phyloP scores from a whole-genome alignment of 257 asterid genomes.

The Leptodermis oblonga region DNA sequence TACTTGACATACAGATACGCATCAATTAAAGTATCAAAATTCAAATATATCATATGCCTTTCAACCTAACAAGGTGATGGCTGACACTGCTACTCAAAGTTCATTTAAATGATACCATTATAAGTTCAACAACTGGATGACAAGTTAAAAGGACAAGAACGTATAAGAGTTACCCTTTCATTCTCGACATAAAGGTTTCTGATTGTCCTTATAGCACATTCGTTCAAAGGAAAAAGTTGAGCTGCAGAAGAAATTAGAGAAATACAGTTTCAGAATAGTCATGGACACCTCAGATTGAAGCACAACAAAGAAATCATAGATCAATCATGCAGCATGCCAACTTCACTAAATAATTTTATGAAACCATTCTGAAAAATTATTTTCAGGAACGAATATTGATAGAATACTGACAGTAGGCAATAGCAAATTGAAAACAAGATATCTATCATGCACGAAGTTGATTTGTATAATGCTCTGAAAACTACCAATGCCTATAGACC shows the following conservation, averaged over 20 bases:
- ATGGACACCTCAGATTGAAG: background rate
- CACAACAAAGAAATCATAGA: background rate
- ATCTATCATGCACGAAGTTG: no score
- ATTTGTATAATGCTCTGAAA: no score
- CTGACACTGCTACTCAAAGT: background rate
- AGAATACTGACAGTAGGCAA: no score
- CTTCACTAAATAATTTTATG: no score
- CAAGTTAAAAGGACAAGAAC: background rate
- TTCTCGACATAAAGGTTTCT: slow-evolving; percentile 75
- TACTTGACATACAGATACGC: no score
- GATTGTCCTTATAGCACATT: slow-evolving; percentile 87
- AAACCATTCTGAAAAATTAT: background rate
- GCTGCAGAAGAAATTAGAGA: slow-evolving; percentile 40
- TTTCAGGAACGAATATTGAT: no score
- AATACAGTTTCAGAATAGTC: no score
- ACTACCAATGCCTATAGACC: no score
- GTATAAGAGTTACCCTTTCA: slow-evolving; percentile 65
- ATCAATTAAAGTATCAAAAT: no score
- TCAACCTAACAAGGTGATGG: background rate
- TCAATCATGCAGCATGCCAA: background rate
- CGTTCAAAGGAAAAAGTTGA: slow-evolving; percentile 75
- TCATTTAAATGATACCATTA: background rate
- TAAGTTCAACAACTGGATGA: background rate
- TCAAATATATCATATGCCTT: background rate
- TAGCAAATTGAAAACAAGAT: no score